Evolutionary conservation across 495 filamentous ascomycete species (phyloP).

Genomic region (Penicillium soppii): DNA sequence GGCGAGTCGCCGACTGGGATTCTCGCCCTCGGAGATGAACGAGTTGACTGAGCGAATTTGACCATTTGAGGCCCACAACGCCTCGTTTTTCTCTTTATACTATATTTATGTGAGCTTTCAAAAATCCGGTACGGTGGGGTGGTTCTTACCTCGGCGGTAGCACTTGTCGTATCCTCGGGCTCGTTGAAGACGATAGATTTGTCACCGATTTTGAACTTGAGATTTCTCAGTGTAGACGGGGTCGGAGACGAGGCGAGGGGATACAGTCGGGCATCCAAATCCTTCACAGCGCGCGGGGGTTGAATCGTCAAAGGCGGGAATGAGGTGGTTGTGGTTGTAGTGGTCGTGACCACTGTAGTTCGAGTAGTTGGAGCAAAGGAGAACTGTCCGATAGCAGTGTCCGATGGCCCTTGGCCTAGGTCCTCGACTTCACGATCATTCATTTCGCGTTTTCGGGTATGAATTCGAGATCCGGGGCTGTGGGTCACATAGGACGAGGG

Average conservation of each 20-base stretch:
- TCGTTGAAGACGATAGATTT: slow-evolving; percentile 66
- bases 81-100: slow-evolving; percentile 50
- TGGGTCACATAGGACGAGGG: slow-evolving; percentile 14
- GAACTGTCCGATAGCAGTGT: slow-evolving; percentile 57
- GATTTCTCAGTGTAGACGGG: slow-evolving; percentile 67
- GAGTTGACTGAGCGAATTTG: slow-evolving; percentile 49
- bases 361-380: slow-evolving; percentile 71
- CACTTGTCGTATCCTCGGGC: slow-evolving; percentile 56
- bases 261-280: slow-evolving; percentile 85
- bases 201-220: slow-evolving; percentile 71
- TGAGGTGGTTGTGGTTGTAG: slow-evolving; percentile 86
- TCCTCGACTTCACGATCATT: slow-evolving; percentile 20
- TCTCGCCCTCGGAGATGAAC: slow-evolving; percentile 34
- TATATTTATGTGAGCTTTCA: slow-evolving; percentile 26
- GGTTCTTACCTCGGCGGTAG: slow-evolving; percentile 57
- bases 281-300: slow-evolving; percentile 67
- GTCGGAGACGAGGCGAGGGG: slow-evolving; percentile 82
- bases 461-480: slow-evolving; percentile 16
- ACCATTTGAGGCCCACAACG: slow-evolving; percentile 55
- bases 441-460: slow-evolving; percentile 27
- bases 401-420: slow-evolving; percentile 20
- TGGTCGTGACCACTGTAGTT: slow-evolving; percentile 85
- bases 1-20: slow-evolving; percentile 24
- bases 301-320: slow-evolving; percentile 82
- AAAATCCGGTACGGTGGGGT: neutral